Evolutionary conservation across 805 yeast species (phyloP), one percentile per base, ranked within the genome.

Genomic region (Clavispora carvajalis): DNA sequence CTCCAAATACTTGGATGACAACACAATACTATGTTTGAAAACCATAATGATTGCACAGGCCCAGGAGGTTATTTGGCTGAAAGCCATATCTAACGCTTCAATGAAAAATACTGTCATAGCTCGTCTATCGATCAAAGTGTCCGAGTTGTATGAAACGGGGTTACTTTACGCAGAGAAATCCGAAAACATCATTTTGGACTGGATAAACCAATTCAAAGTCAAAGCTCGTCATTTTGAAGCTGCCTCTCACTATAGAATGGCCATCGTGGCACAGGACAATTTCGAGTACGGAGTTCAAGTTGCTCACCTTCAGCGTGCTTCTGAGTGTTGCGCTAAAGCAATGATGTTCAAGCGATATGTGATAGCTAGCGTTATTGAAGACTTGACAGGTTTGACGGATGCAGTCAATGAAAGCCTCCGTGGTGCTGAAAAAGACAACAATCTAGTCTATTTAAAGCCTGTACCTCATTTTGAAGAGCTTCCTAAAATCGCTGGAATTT

Each of bases 61-160:
- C 0, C 96, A 89, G 59, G 96, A 90, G 54, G 72, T 79, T 10
- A 78, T 83, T 37, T 89, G 96, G 96, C 79, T 75, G 36, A 80
- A 81, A 51, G 88, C 95, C 0, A 39, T 65, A 3, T 59, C 69
- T 0, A 58, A 62, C 28, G 58, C 62, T 13, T 63, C 67, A 10
- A 53, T 77, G 51, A 83, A 80, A 50, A 79, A 84, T 53, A 64
- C 82, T 0, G 64, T 79, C 4, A 61, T 89, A 3, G 73, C 93
- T 1, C 76, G 79, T 49, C 60, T 90, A 34, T 75, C 95, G 0
- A 59, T 67, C 5, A 87, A 82, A 52, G 82, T 79, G 0, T 67
- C 85, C 0, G 71, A 70, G 2, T 77, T 65, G 40, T 90, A 88
- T 51, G 52, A 58, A 2, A 49, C 59, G 17, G 74, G 87, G 0